Evolutionary conservation across 495 filamentous ascomycete genomes (phyloP).

Genomic region (Margaritispora aquatica): DNA sequence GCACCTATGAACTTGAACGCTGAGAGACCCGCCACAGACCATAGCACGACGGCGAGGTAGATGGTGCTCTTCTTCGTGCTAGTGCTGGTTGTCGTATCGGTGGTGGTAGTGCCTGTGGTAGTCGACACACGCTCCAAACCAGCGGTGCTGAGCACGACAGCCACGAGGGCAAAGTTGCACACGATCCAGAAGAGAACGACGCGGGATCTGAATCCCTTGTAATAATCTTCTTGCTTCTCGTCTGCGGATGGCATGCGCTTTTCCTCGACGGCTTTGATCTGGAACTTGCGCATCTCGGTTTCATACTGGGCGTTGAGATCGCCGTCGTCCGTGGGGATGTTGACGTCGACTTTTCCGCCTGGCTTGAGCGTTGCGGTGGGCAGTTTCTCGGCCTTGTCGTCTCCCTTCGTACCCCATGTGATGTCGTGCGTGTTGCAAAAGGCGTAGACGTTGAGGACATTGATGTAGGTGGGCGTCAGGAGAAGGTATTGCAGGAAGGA

Average conservation of each 20-base stretch:
- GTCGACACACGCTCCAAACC: slow-evolving; percentile 64
- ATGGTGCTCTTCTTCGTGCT: slow-evolving; percentile 52
- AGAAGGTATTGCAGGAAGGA: slow-evolving; percentile 94
- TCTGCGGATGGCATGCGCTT: slow-evolving; percentile 52
- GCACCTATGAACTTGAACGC: slow-evolving; percentile 89
- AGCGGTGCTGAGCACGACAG: slow-evolving; percentile 79
- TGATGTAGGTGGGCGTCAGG: slow-evolving; percentile 91
- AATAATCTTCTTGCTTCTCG: slow-evolving; percentile 96
- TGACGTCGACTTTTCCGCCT: slow-evolving; percentile 90
- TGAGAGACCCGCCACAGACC: slow-evolving; percentile 82
- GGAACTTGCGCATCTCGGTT: slow-evolving; percentile 70
- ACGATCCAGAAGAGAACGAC: slow-evolving; percentile 97
- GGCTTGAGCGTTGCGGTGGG: slow-evolving; percentile 76
- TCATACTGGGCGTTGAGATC: slow-evolving; percentile 92
- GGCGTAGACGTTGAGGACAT: slow-evolving; percentile 94
- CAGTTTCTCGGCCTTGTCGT: slow-evolving; percentile 81
- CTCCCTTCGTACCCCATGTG: slow-evolving; percentile 95
- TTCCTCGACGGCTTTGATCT: slow-evolving; percentile 57
- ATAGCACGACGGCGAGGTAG: slow-evolving; percentile 87
- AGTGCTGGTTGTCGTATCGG: slow-evolving; percentile 22
- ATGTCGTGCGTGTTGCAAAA: slow-evolving; percentile 99
- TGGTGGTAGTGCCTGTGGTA: slow-evolving; percentile 29
- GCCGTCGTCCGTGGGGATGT: slow-evolving; percentile 75
- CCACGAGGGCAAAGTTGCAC: slow-evolving; percentile 83
- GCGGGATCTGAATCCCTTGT: slow-evolving; percentile 87